Evolutionary conservation across 257 asterid genomes (phyloP), one percentile per base, ranked within the genome.

Genomic region (Penstemon barbatus): DNA sequence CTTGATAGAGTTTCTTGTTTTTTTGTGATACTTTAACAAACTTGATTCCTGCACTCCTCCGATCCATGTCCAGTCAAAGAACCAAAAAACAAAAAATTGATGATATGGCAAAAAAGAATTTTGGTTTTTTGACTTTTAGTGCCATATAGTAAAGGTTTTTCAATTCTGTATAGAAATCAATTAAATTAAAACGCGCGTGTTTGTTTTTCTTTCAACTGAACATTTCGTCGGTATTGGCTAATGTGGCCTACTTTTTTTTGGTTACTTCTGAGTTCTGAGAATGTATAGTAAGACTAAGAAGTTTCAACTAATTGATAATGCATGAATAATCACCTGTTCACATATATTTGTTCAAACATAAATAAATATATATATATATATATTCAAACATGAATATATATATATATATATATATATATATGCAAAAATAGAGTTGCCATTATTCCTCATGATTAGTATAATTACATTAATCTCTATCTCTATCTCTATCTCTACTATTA

Each of bases 11-110:
- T 69, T 3, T 15, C 36, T 43, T 67, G 56, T 48, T n/a, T 55
- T 4, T 5, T 10, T 25, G 73, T 80, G 81, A 48, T 50, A 9
- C 80, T 71, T 78, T 82, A 76, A 78, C 90, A 69, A 82, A 82
- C 80, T 82, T 66, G 45, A 38, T 70, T 74, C 64, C 57, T 50
- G 11, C 4, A 45, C 33, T 15, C 56, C 57, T 66, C 25, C 18
- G 63, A 46, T 15, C 9, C 5, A 25, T 15, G 54, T 62, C 74
- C 48, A 44, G 79, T 68, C 75, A 69, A 75, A 59, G 37, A 25
- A 25, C 2, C 33, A 25, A 25, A 25, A 0, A 25, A 45, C 5
- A 45, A 57, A 2, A 58, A 39, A 37, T 37, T 3, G 13, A 66
- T 5, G 8, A 51, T 37, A 45, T 60, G 66, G 54, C 36, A 48